phyloP scores from a whole-genome alignment of 805 yeast genomes.

The Kazachstania psychrophila region DNA sequence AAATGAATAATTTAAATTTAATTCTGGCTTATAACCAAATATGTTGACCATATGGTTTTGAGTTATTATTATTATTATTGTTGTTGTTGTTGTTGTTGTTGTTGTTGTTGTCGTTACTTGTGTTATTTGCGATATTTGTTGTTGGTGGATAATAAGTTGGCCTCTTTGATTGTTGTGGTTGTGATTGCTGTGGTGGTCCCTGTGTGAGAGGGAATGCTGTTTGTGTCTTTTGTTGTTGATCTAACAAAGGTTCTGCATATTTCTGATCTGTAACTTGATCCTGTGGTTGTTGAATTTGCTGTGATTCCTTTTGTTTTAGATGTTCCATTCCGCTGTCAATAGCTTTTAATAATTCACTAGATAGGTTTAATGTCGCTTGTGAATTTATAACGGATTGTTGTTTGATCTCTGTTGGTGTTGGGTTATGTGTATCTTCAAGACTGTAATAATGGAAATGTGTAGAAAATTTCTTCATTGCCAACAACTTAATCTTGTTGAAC shows the following conservation, averaged over 20 bases:
- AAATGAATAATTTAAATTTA: neutral
- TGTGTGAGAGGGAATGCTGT: slow-evolving; percentile 6
- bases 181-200: slow-evolving; percentile 17
- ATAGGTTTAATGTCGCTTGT: slow-evolving; percentile 20
- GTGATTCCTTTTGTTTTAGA: slow-evolving; percentile 20
- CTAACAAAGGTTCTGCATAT: slow-evolving; percentile 10
- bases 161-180: slow-evolving; percentile 15
- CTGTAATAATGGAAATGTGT: slow-evolving; percentile 31
- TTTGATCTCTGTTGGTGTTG: slow-evolving; percentile 29
- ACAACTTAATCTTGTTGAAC: slow-evolving; percentile 27
- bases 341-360: slow-evolving; percentile 24
- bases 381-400: slow-evolving; percentile 23
- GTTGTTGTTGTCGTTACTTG: slow-evolving; percentile 6
- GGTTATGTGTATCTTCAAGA: slow-evolving; percentile 26
- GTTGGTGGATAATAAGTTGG: slow-evolving; percentile 17
- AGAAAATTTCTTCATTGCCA: slow-evolving; percentile 30
- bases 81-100: slow-evolving; percentile 9
- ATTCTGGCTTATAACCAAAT: slow-evolving; percentile 16
- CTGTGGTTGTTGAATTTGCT: slow-evolving; percentile 10
- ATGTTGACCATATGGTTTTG: slow-evolving; percentile 21
- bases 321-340: slow-evolving; percentile 28
- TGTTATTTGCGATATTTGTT: neutral
- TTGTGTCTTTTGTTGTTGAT: slow-evolving; percentile 13
- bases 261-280: neutral
- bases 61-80: slow-evolving; percentile 7